Conservation (phyloP, 805 yeast species). For the Candida stauntonica region DNA sequence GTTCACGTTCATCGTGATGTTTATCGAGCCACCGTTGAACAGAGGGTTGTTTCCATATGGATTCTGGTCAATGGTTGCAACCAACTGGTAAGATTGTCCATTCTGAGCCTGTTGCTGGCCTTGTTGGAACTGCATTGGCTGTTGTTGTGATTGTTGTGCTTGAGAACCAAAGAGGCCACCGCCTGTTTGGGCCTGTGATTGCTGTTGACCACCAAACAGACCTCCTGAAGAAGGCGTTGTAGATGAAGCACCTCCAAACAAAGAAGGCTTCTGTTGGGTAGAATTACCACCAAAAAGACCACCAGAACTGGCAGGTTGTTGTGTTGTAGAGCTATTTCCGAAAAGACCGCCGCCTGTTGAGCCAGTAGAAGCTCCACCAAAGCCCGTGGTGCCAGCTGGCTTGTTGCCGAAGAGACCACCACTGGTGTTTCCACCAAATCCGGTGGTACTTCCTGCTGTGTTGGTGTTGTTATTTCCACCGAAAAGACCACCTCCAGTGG, state of each 20-base stretch:
- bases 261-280: slow-evolving; percentile 10
- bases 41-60: slow-evolving; percentile 82
- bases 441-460: slow-evolving; percentile 13
- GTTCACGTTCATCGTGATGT: slow-evolving; percentile 33
- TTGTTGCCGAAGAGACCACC: slow-evolving; percentile 37
- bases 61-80: slow-evolving; percentile 39
- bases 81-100: slow-evolving; percentile 22
- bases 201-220: slow-evolving; percentile 30
- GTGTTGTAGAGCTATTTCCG: slow-evolving; percentile 28
- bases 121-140: not conserved
- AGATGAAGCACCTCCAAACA: slow-evolving; percentile 31
- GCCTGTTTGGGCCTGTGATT: slow-evolving; percentile 12
- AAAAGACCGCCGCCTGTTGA: slow-evolving; percentile 29
- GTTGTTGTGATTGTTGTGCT: slow-evolving; percentile 11
- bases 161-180: slow-evolving; percentile 7
- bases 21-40: slow-evolving; percentile 40
- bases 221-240: slow-evolving; percentile 10
- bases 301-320: slow-evolving; percentile 27
- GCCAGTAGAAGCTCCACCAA: slow-evolving; percentile 5
- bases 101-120: slow-evolving; percentile 6
- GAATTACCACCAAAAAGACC: slow-evolving; percentile 26
- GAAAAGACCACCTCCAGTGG: slow-evolving; percentile 3
- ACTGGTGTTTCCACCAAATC: slow-evolving; percentile 5
- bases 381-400: slow-evolving; percentile 11
- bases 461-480: slow-evolving; percentile 24